Evolutionary conservation across 257 asterid genomes (phyloP), one percentile per base, ranked within the genome.

Genomic region (Gynochthodes officinalis): DNA sequence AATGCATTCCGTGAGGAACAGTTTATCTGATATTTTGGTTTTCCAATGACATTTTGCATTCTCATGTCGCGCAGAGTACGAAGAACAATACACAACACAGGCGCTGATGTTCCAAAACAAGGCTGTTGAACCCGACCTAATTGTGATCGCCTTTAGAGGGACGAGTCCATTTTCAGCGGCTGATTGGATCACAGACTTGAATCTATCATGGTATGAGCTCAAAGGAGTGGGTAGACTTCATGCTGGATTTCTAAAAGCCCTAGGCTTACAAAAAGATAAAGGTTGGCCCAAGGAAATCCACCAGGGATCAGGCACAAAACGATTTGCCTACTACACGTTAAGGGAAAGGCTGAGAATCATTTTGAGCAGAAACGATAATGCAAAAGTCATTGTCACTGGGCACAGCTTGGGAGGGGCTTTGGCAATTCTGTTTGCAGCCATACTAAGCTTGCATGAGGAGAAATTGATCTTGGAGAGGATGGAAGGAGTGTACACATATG

Each of bases 381-480:
- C 86, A 7, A 85, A 80, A 19, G 83, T 87, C 64, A 64, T 89
- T 44, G 13, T 90, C 75, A 78, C 96, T 5, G 97, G 96, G 48
- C 97, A 90, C 77, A 90, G 96, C 81, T 76, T 90, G 25, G 97
- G 96, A 11, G 97, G 86, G 76, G 94, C 96, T 27, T 42, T 90
- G 53, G 96, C 96, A 43, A 77, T 89, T 27, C 28, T 90, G 32
- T 85, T 85, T 35, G 83, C 77, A 4, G 76, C 83, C 9, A 50
- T 89, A 37, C 73, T 90, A 13, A 61, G 72, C 0, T 59, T 86
- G 4, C 96, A 90, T 35, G 88, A 79, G 39, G 96, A 90, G 85
- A 77, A 89, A 44, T 14, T 30, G 66, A 0, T 91, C 73, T 76
- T 91, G 73, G 53, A 69, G 6, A 82, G 78, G 35, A 16, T 87